phyloP scores from a whole-genome alignment of 208 protist species.

The Leishmania braziliensis region DNA sequence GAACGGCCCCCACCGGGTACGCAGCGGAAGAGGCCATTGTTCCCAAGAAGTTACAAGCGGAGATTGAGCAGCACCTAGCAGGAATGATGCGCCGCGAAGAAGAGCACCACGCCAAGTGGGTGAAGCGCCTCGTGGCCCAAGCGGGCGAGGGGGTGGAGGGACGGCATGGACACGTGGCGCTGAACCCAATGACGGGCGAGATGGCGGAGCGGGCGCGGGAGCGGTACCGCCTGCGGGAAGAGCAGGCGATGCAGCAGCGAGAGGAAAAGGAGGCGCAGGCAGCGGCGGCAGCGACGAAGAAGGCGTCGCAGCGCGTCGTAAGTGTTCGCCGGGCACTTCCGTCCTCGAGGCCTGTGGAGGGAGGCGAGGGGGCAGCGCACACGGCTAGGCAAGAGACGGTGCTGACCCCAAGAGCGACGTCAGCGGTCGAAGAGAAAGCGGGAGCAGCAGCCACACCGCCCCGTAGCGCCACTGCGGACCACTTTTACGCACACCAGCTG shows the following conservation, averaged over 20 bases:
- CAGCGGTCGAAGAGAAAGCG: no score
- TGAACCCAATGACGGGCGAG: conserved; percentile 32
- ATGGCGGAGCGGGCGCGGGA: conserved; percentile 38
- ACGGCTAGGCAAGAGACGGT: neutral
- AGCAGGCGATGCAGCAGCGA: neutral
- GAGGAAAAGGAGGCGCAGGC: neutral
- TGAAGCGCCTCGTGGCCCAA: conserved; percentile 14
- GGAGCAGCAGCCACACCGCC: neutral
- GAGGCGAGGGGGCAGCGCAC: neutral
- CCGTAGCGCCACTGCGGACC: neutral
- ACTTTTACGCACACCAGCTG: conserved; percentile 43
- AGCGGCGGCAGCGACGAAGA: no score
- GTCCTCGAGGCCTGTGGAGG: neutral
- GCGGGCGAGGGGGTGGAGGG: conserved; percentile 15
- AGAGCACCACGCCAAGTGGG: conserved; percentile 28
- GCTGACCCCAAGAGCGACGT: neutral
- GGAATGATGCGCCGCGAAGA: conserved; percentile 31
- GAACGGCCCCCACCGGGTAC: neutral
- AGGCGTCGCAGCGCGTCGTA: no score
- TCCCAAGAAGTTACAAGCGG: conserved; percentile 17
- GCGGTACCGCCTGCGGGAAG: conserved; percentile 23
- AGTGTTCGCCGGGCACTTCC: neutral
- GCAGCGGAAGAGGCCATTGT: neutral
- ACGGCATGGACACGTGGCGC: conserved; percentile 3
- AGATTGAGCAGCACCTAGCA: conserved; percentile 23